A percentile compares a stretch with the other conserved stretches of the same genome.
Evolutionary conservation across 148 eudicot genomes (phyloP).

Genomic region (Vaccinium corymbosum): DNA sequence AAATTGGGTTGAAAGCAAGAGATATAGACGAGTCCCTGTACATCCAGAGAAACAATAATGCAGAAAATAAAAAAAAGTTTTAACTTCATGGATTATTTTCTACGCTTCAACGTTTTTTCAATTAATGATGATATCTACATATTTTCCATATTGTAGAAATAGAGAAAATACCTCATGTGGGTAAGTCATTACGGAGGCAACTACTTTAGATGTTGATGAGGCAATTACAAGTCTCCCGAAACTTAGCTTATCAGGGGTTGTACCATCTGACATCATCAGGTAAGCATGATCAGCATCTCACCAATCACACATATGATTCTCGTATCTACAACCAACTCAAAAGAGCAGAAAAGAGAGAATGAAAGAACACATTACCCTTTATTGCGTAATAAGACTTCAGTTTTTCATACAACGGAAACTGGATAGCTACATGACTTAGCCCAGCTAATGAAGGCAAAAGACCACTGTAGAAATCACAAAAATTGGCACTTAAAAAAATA

Average conservation of each 20-base stretch:
- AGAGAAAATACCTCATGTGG: constrained; percentile 72
- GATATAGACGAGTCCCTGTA: neutral
- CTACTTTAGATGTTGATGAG: constrained; percentile 64
- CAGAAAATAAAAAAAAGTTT: neutral
- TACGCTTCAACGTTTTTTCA: neutral
- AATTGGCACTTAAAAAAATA: constrained; percentile 4
- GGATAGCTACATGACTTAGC: constrained; percentile 89
- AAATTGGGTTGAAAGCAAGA: neutral
- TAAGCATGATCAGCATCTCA: constrained; percentile 13
- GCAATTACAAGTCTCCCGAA: constrained; percentile 70
- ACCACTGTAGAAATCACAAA: constrained; percentile 59
- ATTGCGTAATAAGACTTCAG: constrained; percentile 70
- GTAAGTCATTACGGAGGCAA: constrained; percentile 78
- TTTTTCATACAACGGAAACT: constrained; percentile 88
- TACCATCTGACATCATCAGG: constrained; percentile 46
- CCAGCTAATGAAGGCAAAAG: constrained; percentile 93
- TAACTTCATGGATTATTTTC: neutral
- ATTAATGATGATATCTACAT: neutral
- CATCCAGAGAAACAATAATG: neutral
- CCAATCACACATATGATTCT: neutral
- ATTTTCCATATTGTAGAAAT: neutral
- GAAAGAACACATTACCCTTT: constrained; percentile 42
- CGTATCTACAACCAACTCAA: neutral
- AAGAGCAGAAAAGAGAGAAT: constrained; percentile 2
- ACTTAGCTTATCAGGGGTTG: constrained; percentile 52